A percentile compares a stretch with the other conserved stretches of the same genome.
These are phyloP conservation scores for Trichomonascaceae sp. DNA, from an alignment of 1,139 yeast genomes.

Conservation along the genomic window DNA sequence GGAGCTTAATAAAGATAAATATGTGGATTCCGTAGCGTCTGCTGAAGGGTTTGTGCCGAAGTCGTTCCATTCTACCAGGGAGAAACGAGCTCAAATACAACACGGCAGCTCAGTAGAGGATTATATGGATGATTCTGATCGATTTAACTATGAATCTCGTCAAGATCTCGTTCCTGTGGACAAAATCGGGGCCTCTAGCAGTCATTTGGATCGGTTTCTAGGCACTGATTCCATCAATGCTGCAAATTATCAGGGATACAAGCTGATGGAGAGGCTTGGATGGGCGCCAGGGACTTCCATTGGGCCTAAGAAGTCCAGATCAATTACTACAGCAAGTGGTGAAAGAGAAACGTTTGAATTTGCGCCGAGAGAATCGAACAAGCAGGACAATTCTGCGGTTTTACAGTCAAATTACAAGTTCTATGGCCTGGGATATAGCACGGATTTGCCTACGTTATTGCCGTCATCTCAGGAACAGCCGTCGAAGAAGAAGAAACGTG, in stretches of 20 bases:
- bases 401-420: background rate
- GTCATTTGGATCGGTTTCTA: background rate
- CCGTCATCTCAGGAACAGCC: background rate
- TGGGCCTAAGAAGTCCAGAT: constrained; percentile 17
- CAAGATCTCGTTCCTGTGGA: background rate
- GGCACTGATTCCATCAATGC: background rate
- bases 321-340: background rate
- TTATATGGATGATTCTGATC: constrained; percentile 33
- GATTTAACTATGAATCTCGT: constrained; percentile 4
- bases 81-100: constrained; percentile 15
- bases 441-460: constrained; percentile 3
- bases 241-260: constrained; percentile 13
- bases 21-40: constrained; percentile 32
- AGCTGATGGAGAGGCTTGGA: constrained; percentile 22
- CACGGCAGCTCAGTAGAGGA: constrained; percentile 20
- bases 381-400: background rate
- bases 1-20: constrained; percentile 9
- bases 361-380: background rate
- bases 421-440: constrained; percentile 7
- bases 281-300: constrained; percentile 28
- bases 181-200: background rate
- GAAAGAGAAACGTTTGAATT: background rate
- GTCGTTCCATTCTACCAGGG: constrained; percentile 23
- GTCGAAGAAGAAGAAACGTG: constrained; percentile 1
- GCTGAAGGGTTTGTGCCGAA: constrained; percentile 33